A percentile compares a stretch with the other conserved stretches of the same genome.
Conservation (phyloP, 169 alveolate species). For the Nephromyces sp. region DNA sequence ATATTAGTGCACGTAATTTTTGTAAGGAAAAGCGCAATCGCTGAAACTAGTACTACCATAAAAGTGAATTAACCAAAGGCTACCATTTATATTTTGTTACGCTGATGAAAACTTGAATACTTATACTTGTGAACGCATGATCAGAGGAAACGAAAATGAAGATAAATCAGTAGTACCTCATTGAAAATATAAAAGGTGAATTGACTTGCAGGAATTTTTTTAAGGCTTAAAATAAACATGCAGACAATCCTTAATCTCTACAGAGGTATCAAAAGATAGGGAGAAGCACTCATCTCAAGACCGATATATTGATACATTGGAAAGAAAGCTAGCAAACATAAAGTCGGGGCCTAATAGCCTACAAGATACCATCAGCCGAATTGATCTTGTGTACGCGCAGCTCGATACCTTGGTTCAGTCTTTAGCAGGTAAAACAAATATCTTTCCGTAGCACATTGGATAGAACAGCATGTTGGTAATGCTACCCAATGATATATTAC, state of each 20-base stretch:
- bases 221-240: neutral
- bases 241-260: neutral
- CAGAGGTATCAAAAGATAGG: slow-evolving; percentile 10
- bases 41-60: no score
- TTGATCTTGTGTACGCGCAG: slow-evolving; percentile 27
- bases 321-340: slow-evolving; percentile 9
- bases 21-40: no score
- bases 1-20: no score
- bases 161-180: no score
- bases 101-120: no score
- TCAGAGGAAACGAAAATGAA: no score
- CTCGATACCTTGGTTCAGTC: slow-evolving; percentile 26
- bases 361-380: slow-evolving; percentile 13
- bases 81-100: no score
- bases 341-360: slow-evolving; percentile 15
- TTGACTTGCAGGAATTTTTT: neutral
- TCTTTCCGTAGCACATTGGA: neutral
- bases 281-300: neutral
- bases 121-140: no score
- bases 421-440: slow-evolving; percentile 13
- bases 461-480: neutral
- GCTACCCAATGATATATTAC: no score
- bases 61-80: no score
- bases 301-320: slow-evolving; percentile 3
- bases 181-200: no score